phyloP scores from a whole-genome alignment of 345 rosid species.

The Camelina laxa region DNA sequence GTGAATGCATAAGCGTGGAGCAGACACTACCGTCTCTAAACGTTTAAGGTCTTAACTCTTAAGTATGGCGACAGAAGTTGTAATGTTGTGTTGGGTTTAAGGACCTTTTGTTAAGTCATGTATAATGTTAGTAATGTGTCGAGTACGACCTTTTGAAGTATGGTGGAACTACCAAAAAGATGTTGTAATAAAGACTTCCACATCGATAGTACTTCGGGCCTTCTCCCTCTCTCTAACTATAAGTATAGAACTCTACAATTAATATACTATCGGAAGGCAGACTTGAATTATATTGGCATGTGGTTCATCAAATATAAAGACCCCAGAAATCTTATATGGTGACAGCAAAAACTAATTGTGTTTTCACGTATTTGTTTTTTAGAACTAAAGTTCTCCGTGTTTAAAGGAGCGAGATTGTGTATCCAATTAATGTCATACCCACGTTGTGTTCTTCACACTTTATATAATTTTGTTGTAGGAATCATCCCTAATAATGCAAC shows the following conservation, averaged over 20 bases:
- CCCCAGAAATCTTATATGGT: too few relatives aligned
- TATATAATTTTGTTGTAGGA: too few relatives aligned
- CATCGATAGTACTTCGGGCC: background rate
- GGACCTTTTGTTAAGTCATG: background rate
- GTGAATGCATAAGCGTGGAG: conserved; percentile 28
- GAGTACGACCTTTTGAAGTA: background rate
- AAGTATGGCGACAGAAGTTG: background rate
- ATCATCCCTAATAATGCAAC: too few relatives aligned
- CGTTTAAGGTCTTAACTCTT: background rate
- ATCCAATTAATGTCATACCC: too few relatives aligned
- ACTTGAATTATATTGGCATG: too few relatives aligned
- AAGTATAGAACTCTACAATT: background rate
- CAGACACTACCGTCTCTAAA: background rate
- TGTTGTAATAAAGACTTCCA: conserved; percentile 10
- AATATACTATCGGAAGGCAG: background rate
- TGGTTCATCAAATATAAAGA: too few relatives aligned
- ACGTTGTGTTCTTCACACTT: too few relatives aligned
- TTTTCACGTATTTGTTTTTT: too few relatives aligned
- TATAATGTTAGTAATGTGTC: conserved; percentile 5
- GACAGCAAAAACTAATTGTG: too few relatives aligned
- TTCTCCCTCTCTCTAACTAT: background rate
- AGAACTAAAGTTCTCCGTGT: too few relatives aligned
- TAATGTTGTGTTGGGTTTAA: background rate
- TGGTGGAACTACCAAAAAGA: background rate
- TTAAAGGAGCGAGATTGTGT: too few relatives aligned